These are phyloP conservation scores for Candida schatavii DNA, from an alignment of 805 yeast species.

Conservation along the genomic window DNA sequence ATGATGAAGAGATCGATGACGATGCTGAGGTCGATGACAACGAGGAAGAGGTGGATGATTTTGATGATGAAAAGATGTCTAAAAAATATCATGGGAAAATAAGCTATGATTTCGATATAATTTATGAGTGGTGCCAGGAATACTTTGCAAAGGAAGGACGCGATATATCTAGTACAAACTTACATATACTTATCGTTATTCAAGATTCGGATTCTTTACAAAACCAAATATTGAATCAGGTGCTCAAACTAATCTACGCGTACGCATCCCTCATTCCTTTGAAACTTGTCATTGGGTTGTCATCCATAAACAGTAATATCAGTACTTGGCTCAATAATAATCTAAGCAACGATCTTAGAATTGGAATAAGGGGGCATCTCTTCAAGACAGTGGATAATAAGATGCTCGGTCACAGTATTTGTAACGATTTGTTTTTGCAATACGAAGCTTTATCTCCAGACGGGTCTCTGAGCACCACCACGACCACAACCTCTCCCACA, in stretches of 20 bases:
- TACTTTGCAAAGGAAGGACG: slow-evolving; percentile 8
- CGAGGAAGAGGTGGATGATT: slow-evolving; percentile 13
- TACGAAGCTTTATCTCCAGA: slow-evolving; percentile 18
- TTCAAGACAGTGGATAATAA: slow-evolving; percentile 32
- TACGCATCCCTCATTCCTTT: slow-evolving; percentile 27
- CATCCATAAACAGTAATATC: slow-evolving; percentile 26
- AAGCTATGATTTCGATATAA: slow-evolving; percentile 35
- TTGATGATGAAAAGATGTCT: slow-evolving; percentile 1
- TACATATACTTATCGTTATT: slow-evolving; percentile 26
- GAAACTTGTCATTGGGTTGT: slow-evolving; percentile 34
- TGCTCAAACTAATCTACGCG: slow-evolving; percentile 28
- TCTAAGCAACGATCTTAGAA: slow-evolving; percentile 28
- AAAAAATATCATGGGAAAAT: slow-evolving; percentile 19
- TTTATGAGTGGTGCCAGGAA: slow-evolving; percentile 28
- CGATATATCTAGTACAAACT: slow-evolving; percentile 1
- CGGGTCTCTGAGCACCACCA: not conserved
- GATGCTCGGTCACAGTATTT: slow-evolving; percentile 29
- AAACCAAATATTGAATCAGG: slow-evolving; percentile 33
- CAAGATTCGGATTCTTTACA: slow-evolving; percentile 37
- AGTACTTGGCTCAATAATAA: slow-evolving; percentile 35
- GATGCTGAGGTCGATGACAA: slow-evolving; percentile 16
- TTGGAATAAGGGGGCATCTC: slow-evolving; percentile 27
- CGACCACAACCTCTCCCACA: slow-evolving; percentile 3
- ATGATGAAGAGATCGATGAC: slow-evolving; percentile 12
- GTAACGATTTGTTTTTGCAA: slow-evolving; percentile 31